phyloP scores from a whole-genome alignment of 2,329 filamentous ascomycete genomes.

The Pseudovirgaria hyperparasitica region DNA sequence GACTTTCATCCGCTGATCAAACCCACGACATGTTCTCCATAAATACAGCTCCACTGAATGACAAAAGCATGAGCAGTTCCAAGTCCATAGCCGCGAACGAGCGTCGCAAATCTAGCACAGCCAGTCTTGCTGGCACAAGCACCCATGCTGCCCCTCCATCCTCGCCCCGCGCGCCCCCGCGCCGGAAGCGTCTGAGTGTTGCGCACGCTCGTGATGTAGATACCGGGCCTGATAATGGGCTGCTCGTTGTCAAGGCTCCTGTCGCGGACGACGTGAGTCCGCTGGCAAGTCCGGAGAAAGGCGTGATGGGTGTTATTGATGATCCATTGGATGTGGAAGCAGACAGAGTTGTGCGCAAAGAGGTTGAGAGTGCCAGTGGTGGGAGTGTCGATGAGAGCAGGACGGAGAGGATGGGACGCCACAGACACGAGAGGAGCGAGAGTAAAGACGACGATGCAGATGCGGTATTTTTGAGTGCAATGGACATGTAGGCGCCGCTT shows the following conservation, averaged over 20 bases:
- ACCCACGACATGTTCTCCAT: conserved; percentile 1
- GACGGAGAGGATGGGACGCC: no score
- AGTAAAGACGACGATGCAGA: no score
- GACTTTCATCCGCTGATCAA: not conserved
- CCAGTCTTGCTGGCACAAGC: conserved; percentile 10
- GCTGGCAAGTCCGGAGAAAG: conserved; percentile 13
- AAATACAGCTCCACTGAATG: not conserved
- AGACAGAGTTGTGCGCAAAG: no score
- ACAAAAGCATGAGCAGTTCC: conserved; percentile 2
- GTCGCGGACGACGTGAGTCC: conserved; percentile 12
- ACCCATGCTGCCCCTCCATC: conserved; percentile 14
- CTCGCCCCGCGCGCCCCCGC: conserved; percentile 31
- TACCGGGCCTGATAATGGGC: conserved; percentile 7
- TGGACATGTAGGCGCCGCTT: no score
- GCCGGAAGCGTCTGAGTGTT: conserved; percentile 25
- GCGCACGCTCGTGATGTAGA: conserved; percentile 4
- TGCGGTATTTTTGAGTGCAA: no score
- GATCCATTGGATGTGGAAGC: no score
- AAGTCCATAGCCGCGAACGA: not conserved
- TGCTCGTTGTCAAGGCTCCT: conserved; percentile 20
- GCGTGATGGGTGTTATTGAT: no score
- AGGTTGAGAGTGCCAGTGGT: no score
- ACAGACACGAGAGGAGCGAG: no score
- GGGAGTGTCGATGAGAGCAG: no score
- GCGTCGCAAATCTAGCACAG: conserved; percentile 18